Conservation (phyloP, 2,329 filamentous ascomycete species). For the Ophiostoma fasciatum region DNA sequence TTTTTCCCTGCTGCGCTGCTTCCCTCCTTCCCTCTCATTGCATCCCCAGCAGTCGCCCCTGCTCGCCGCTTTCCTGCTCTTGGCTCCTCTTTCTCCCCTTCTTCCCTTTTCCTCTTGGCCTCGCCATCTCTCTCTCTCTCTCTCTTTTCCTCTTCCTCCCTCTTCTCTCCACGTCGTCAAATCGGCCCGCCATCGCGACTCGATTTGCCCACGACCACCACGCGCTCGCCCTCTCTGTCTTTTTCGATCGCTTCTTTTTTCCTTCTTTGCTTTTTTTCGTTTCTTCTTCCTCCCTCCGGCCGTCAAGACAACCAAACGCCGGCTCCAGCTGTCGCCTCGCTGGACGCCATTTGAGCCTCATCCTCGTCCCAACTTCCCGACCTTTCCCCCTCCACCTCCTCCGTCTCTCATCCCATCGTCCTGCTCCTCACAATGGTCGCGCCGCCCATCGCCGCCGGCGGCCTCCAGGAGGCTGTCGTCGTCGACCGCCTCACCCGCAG, state of each 20-base stretch:
- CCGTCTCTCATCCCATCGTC: background rate
- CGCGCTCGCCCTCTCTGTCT: background rate
- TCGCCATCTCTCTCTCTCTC: background rate
- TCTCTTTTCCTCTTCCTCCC: background rate
- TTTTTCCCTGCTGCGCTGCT: too few species aligned
- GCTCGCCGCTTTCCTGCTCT: too few species aligned
- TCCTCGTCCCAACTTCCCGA: background rate
- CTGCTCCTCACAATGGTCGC: slow-evolving; percentile 5
- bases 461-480: slow-evolving; percentile 16
- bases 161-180: too few species aligned
- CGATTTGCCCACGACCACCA: too few species aligned
- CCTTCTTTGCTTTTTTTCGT: background rate
- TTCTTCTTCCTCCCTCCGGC: background rate
- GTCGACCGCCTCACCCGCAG: slow-evolving; percentile 49
- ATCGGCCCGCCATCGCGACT: too few species aligned
- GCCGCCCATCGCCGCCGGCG: slow-evolving; percentile 11
- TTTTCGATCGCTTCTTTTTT: background rate
- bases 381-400: background rate
- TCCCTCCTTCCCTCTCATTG: too few species aligned
- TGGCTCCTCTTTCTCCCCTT: background rate
- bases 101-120: background rate
- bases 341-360: too few species aligned
- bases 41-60: too few species aligned
- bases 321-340: too few species aligned
- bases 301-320: too few species aligned